Evolutionary conservation across 306 rosid genomes (phyloP).

Genomic region (Sophora flavescens): DNA sequence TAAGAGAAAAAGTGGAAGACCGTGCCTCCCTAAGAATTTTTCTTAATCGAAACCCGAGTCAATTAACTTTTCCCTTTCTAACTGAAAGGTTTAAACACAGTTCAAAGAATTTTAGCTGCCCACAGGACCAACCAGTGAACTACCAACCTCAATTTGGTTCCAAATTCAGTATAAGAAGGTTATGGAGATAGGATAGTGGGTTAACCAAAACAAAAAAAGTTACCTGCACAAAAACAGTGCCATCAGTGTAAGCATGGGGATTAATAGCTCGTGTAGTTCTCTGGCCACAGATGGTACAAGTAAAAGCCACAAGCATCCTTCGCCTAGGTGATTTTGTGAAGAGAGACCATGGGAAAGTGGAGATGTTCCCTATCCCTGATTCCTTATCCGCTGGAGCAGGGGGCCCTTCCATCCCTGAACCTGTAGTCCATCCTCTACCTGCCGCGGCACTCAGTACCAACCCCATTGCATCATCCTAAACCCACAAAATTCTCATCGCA

Average conservation of each 20-base stretch:
- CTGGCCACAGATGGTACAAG: conserved; percentile 96
- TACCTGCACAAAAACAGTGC: conserved; percentile 99
- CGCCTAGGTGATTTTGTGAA: conserved; percentile 95
- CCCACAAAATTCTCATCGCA: conserved; percentile 27
- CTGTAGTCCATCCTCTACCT: conserved; percentile 98
- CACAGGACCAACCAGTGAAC: conserved; percentile 2
- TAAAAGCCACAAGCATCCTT: conserved; percentile 92
- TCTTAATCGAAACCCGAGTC: background rate
- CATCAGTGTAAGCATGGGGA: conserved; percentile 98
- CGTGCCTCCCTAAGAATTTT: too few relatives aligned
- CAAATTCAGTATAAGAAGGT: background rate
- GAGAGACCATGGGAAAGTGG: conserved; percentile 98
- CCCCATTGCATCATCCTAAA: conserved; percentile 95
- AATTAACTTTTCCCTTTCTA: background rate
- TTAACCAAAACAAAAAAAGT: conserved; percentile 1
- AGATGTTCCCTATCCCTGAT: conserved; percentile 69
- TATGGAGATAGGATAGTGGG: background rate
- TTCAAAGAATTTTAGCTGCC: background rate
- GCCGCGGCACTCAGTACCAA: conserved; percentile 87
- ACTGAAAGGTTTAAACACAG: background rate
- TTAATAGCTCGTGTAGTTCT: conserved; percentile 93
- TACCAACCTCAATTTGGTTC: background rate
- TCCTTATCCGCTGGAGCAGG: conserved; percentile 68
- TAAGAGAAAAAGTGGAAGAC: too few relatives aligned
- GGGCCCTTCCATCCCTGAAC: conserved; percentile 99